These are phyloP conservation scores for Boletus eberwhitei DNA, from an alignment of 768 basidiomycete genomes.

Conservation along the genomic window DNA sequence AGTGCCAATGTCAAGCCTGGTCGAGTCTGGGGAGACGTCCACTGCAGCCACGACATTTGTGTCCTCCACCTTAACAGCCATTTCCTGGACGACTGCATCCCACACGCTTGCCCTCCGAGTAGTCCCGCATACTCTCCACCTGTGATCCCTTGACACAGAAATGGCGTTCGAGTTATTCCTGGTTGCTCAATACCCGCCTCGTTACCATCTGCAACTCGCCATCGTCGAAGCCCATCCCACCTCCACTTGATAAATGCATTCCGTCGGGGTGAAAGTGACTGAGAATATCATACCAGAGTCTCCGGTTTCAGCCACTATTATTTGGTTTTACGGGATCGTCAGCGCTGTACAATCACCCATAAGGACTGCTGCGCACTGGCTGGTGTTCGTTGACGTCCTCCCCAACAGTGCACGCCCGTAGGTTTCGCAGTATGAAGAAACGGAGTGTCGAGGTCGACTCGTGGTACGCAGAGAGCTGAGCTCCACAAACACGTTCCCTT, in stretches of 20 bases:
- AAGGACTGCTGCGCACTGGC: background rate
- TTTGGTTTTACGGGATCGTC: background rate
- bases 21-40: background rate
- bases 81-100: background rate
- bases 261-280: background rate
- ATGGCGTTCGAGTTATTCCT: too few species aligned
- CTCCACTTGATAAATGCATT: background rate
- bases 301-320: background rate
- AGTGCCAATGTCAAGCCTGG: background rate
- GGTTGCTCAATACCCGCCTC: background rate
- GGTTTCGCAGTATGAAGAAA: background rate
- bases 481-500: background rate
- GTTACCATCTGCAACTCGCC: background rate
- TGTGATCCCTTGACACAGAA: background rate
- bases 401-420: background rate
- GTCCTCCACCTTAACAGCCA: background rate
- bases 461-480: background rate
- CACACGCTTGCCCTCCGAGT: background rate
- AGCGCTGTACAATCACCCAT: too few species aligned
- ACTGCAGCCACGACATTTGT: background rate
- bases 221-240: background rate
- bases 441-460: background rate
- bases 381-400: background rate
- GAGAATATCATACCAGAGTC: background rate
- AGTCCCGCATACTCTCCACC: background rate